These are phyloP conservation scores for Cerrena zonata DNA, from an alignment of 1,284 basidiomycete genomes.

Conservation along the genomic window DNA sequence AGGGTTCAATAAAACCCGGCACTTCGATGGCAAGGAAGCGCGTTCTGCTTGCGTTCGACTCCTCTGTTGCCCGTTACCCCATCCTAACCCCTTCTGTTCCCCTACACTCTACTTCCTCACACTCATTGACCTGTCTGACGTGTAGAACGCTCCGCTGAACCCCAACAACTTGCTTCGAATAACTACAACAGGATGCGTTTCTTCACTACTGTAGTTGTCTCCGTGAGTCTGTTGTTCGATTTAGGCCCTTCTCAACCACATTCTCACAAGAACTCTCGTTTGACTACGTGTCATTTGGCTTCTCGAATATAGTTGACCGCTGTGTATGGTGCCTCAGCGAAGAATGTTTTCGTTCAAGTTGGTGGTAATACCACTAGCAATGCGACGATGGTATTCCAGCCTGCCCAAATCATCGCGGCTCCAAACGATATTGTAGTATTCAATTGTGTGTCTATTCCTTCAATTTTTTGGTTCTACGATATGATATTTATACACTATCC, in stretches of 20 bases:
- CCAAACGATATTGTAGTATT: conserved; percentile 48
- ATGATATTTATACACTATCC: neutral
- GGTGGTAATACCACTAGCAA: conserved; percentile 42
- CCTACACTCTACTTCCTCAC: neutral
- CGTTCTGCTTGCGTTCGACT: neutral
- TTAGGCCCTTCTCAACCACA: neutral
- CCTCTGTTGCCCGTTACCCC: neutral
- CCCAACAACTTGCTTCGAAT: neutral
- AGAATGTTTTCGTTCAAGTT: conserved; percentile 40
- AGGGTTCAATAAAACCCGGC: neutral
- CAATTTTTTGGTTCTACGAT: neutral
- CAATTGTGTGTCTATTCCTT: conserved; percentile 39
- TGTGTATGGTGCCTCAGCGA: conserved; percentile 25
- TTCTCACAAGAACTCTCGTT: conserved; percentile 4
- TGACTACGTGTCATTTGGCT: neutral
- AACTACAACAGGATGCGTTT: conserved; percentile 14
- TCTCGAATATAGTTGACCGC: conserved; percentile 15
- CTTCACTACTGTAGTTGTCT: conserved; percentile 13
- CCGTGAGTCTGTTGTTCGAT: conserved; percentile 13
- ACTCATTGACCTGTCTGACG: neutral
- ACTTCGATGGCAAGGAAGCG: neutral
- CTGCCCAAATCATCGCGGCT: conserved; percentile 39
- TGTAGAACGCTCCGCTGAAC: neutral
- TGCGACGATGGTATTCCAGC: conserved; percentile 40
- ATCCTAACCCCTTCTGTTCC: neutral